Conservation (phyloP, 257 asterid genomes). For the Nicotiana paniculata region DNA sequence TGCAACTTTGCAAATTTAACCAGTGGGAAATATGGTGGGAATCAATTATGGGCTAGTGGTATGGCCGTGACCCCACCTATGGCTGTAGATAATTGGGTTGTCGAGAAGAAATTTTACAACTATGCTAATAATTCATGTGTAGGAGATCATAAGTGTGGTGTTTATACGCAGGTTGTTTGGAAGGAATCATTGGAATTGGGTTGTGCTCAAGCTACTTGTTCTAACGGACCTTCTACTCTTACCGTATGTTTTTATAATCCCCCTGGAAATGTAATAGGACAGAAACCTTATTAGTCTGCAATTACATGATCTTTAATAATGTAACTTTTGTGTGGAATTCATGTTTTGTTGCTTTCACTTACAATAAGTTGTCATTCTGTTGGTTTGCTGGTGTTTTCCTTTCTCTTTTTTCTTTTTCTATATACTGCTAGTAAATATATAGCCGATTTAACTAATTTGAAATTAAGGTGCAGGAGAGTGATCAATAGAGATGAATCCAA, state of each 20-base stretch:
- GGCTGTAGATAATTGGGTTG: conserved; percentile 74
- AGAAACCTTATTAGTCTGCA: conserved; percentile 58
- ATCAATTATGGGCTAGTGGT: conserved; percentile 75
- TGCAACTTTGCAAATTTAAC: conserved; percentile 64
- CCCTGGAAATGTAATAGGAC: conserved; percentile 86
- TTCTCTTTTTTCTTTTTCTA: background rate
- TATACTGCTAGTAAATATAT: background rate
- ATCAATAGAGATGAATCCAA: background rate
- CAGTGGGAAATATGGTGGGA: conserved; percentile 58
- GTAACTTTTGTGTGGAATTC: background rate
- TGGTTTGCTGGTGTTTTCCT: background rate
- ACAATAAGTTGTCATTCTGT: background rate
- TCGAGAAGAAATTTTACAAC: conserved; percentile 61
- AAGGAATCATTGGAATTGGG: conserved; percentile 61
- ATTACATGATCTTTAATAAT: background rate
- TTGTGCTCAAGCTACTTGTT: conserved; percentile 60
- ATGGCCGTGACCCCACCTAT: conserved; percentile 30
- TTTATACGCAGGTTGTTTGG: conserved; percentile 96
- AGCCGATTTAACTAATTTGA: background rate
- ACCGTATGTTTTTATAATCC: conserved; percentile 78
- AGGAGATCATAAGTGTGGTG: conserved; percentile 56
- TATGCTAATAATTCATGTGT: conserved; percentile 60
- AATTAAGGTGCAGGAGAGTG: background rate
- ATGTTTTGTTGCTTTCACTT: background rate
- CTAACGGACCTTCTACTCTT: conserved; percentile 33